These are phyloP conservation scores for Herpotrichia juniperi DNA, from an alignment of 2,329 filamentous ascomycete species.

Conservation along the genomic window DNA sequence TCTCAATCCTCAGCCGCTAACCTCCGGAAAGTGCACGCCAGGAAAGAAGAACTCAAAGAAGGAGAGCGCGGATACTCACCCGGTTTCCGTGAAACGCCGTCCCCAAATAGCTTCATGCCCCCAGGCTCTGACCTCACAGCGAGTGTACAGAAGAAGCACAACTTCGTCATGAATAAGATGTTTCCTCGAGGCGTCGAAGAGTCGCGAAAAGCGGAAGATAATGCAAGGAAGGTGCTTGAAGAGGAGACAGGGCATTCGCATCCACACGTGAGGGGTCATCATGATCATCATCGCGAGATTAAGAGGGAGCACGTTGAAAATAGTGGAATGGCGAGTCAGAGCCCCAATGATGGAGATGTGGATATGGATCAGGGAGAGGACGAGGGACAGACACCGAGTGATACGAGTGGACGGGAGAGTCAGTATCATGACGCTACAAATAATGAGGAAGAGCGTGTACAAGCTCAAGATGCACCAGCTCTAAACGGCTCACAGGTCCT, in stretches of 20 bases:
- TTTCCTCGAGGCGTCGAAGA: constrained; percentile 44
- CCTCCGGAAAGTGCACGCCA: constrained; percentile 57
- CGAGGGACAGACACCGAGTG: constrained; percentile 26
- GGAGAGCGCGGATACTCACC: constrained; percentile 33
- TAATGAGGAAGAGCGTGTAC: constrained; percentile 4
- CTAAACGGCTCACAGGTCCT: too few species aligned
- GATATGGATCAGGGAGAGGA: constrained; percentile 32
- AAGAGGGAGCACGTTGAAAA: constrained; percentile 31
- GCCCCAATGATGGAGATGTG: constrained; percentile 18
- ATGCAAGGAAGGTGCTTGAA: constrained; percentile 39
- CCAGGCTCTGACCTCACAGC: constrained; percentile 19
- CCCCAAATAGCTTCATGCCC: constrained; percentile 23
- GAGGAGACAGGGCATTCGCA: constrained; percentile 32
- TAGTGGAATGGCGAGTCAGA: constrained; percentile 17
- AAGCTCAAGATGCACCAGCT: too few species aligned
- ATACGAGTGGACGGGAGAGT: constrained; percentile 19
- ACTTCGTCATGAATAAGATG: constrained; percentile 43
- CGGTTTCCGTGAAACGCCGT: constrained; percentile 32
- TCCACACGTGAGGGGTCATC: constrained; percentile 25
- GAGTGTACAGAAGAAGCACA: constrained; percentile 38
- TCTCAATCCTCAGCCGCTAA: constrained; percentile 60
- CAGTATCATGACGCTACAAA: constrained; percentile 22
- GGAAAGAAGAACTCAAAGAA: constrained; percentile 48
- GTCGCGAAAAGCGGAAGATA: constrained; percentile 38
- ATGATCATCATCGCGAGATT: constrained; percentile 19